These are phyloP conservation scores for Rhexocercosporidium sp. DNA, from an alignment of 2,329 filamentous ascomycete genomes.

Conservation along the genomic window DNA sequence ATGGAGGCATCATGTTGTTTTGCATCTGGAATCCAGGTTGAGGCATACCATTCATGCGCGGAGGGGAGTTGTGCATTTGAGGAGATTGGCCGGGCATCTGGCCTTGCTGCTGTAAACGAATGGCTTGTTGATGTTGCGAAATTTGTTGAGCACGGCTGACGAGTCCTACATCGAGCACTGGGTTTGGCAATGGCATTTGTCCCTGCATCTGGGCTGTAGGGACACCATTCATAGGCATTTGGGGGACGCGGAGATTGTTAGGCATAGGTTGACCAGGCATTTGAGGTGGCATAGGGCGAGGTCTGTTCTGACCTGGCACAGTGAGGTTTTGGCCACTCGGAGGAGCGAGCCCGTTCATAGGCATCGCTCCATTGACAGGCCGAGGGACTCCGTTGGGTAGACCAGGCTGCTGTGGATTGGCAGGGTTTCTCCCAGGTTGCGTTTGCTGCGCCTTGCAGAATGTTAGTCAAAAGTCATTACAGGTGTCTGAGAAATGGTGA, in stretches of 20 bases:
- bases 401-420: conserved; percentile 34
- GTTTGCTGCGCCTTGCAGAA: conserved; percentile 49
- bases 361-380: conserved; percentile 29
- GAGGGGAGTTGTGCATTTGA: conserved; percentile 46
- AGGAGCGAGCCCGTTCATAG: conserved; percentile 30
- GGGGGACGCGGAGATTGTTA: conserved; percentile 43
- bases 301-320: conserved; percentile 39
- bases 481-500: conserved; percentile 31
- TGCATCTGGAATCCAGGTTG: conserved; percentile 39
- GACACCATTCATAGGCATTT: conserved; percentile 65
- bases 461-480: conserved; percentile 22
- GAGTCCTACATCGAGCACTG: conserved; percentile 57
- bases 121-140: conserved; percentile 57
- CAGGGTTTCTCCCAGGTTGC: conserved; percentile 29
- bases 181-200: conserved; percentile 60
- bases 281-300: conserved; percentile 37
- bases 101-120: conserved; percentile 39
- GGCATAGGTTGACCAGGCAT: conserved; percentile 38
- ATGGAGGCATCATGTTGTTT: conserved; percentile 57
- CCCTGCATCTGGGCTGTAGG: conserved; percentile 71
- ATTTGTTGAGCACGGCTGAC: conserved; percentile 70
- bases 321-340: conserved; percentile 34
- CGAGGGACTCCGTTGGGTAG: conserved; percentile 19
- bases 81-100: conserved; percentile 35
- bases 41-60: conserved; percentile 44